A percentile compares a stretch with the other conserved stretches of the same genome.
Evolutionary conservation across 768 basidiomycete species (phyloP).

Genomic region (Boletus rufocinnamomeus): DNA sequence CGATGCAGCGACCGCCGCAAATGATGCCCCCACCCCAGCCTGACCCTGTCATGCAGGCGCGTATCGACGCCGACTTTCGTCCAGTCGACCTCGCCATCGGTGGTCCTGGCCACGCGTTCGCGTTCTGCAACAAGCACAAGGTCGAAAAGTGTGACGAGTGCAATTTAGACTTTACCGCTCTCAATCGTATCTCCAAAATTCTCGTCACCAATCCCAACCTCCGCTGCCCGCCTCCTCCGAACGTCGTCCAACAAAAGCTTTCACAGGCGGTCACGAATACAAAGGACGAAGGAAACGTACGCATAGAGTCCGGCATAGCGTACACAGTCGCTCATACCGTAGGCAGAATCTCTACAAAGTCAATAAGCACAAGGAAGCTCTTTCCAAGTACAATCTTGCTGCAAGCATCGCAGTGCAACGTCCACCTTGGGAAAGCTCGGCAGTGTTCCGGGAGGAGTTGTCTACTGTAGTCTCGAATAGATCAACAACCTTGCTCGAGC

Average conservation of each 20-base stretch:
- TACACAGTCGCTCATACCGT: slow-evolving; percentile 14
- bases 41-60: slow-evolving; percentile 72
- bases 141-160: slow-evolving; percentile 76
- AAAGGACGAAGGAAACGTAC: slow-evolving; percentile 95
- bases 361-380: slow-evolving; percentile 67
- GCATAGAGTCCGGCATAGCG: slow-evolving; percentile 33
- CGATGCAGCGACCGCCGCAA: slow-evolving; percentile 42
- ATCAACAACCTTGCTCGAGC: slow-evolving; percentile 81
- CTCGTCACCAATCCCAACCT: slow-evolving; percentile 69
- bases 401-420: slow-evolving; percentile 76
- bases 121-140: slow-evolving; percentile 66
- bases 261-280: slow-evolving; percentile 71
- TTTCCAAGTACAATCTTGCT: slow-evolving; percentile 78
- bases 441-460: slow-evolving; percentile 85
- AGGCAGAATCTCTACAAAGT: slow-evolving; percentile 75
- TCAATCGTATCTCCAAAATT: slow-evolving; percentile 77
- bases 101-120: slow-evolving; percentile 52
- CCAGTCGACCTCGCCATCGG: slow-evolving; percentile 58
- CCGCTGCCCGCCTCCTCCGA: slow-evolving; percentile 78
- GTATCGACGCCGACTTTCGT: slow-evolving; percentile 72
- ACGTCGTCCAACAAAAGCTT: slow-evolving; percentile 73
- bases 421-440: slow-evolving; percentile 87
- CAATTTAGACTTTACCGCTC: slow-evolving; percentile 65
- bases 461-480: slow-evolving; percentile 90
- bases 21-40: slow-evolving; percentile 48